phyloP scores from a whole-genome alignment of 495 filamentous ascomycete genomes.

The Halenospora varia region DNA sequence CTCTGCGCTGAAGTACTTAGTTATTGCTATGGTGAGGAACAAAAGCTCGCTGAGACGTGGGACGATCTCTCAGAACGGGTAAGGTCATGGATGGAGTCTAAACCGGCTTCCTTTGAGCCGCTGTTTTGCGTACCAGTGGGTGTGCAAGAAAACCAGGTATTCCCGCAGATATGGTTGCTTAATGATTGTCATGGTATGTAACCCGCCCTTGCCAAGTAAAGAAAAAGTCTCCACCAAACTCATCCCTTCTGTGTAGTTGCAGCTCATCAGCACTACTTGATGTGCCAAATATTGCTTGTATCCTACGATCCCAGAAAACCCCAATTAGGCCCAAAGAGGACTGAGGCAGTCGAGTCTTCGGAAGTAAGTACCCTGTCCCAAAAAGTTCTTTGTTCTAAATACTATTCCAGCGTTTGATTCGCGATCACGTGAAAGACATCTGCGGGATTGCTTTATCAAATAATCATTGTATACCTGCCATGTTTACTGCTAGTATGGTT shows the following conservation, averaged over 20 bases:
- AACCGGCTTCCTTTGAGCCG: neutral
- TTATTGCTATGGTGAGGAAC: constrained; percentile 25
- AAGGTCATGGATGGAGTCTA: neutral
- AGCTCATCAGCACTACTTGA: neutral
- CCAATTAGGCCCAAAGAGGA: neutral
- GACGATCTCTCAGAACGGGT: neutral
- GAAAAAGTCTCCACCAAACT: no score
- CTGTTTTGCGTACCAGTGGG: neutral
- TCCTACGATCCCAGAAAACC: neutral
- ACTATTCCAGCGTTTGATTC: neutral
- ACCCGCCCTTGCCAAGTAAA: neutral
- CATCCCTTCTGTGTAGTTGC: no score
- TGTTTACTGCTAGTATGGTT: constrained; percentile 20
- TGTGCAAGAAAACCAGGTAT: neutral
- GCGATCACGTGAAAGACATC: neutral
- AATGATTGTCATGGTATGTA: neutral
- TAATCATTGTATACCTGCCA: constrained; percentile 6
- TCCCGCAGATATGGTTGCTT: neutral
- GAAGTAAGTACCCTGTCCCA: neutral
- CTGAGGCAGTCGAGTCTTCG: neutral
- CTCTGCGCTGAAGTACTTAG: constrained; percentile 22
- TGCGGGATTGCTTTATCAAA: constrained; percentile 20
- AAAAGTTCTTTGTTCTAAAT: neutral
- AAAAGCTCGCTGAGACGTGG: neutral
- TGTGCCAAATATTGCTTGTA: neutral